These are phyloP conservation scores for Aschersonia sp. DNA, from an alignment of 2,329 filamentous ascomycete species.

Conservation along the genomic window DNA sequence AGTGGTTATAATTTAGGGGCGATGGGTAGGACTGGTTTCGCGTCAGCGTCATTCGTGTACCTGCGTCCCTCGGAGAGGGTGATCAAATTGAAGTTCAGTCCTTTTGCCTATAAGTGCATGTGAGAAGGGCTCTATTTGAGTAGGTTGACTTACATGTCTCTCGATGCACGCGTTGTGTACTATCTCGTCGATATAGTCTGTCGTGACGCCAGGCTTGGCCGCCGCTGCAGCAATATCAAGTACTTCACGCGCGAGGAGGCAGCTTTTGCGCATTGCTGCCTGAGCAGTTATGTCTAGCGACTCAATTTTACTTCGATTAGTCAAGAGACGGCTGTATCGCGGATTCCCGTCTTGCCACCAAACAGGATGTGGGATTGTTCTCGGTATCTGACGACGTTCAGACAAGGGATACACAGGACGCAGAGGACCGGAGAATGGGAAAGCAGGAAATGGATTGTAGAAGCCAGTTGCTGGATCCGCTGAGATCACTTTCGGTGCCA, in stretches of 20 bases:
- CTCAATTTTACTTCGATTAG: constrained; percentile 66
- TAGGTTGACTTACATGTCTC: constrained; percentile 53
- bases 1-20: constrained; percentile 86
- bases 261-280: constrained; percentile 87
- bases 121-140: too few species aligned
- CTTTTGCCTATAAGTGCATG: too few species aligned
- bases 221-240: constrained; percentile 81
- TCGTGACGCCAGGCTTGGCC: constrained; percentile 77
- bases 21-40: constrained; percentile 74
- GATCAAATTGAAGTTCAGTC: too few species aligned
- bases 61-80: neutral
- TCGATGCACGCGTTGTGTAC: constrained; percentile 93
- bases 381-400: constrained; percentile 55
- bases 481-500: constrained; percentile 73
- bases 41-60: neutral
- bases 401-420: constrained; percentile 82
- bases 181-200: constrained; percentile 86
- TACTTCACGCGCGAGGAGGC: constrained; percentile 74
- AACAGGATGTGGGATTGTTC: constrained; percentile 70
- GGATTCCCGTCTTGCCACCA: constrained; percentile 77
- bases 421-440: constrained; percentile 64
- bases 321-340: constrained; percentile 33
- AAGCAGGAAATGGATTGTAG: constrained; percentile 87
- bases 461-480: constrained; percentile 79
- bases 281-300: constrained; percentile 67